phyloP scores from a whole-genome alignment of 345 rosid species.

The Sisymbrium irio region DNA sequence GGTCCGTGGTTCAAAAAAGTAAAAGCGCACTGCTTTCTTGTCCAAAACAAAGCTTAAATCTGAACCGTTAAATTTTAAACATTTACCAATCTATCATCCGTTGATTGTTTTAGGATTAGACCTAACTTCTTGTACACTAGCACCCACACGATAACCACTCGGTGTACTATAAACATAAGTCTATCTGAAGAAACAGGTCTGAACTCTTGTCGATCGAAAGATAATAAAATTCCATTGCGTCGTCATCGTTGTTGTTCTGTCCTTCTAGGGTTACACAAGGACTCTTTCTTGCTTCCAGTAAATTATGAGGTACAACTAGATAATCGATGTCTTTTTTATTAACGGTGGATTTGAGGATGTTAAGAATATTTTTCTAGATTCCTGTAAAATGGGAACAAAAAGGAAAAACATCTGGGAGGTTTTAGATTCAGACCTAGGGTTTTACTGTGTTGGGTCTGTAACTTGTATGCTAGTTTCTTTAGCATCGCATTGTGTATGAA shows the following conservation, averaged over 20 bases:
- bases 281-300: neutral
- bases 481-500: neutral
- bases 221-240: slow-evolving; percentile 9
- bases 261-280: slow-evolving; percentile 24
- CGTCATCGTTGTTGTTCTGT: slow-evolving; percentile 5
- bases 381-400: neutral
- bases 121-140: neutral
- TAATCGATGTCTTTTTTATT: neutral
- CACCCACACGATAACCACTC: neutral
- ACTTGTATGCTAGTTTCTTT: neutral
- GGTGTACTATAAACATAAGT: slow-evolving; percentile 12
- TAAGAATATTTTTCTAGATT: neutral
- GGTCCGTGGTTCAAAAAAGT: neutral
- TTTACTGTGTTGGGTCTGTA: slow-evolving; percentile 9
- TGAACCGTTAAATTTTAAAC: neutral
- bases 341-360: neutral
- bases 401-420: neutral
- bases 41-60: neutral
- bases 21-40: slow-evolving; percentile 3
- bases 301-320: slow-evolving; percentile 24
- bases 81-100: neutral
- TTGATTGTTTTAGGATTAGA: neutral
- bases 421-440: slow-evolving; percentile 13
- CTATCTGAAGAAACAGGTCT: neutral
- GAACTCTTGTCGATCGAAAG: slow-evolving; percentile 15